Evolutionary conservation across 2,329 filamentous ascomycete genomes (phyloP).

Genomic region (Acrodontium crateriforme): DNA sequence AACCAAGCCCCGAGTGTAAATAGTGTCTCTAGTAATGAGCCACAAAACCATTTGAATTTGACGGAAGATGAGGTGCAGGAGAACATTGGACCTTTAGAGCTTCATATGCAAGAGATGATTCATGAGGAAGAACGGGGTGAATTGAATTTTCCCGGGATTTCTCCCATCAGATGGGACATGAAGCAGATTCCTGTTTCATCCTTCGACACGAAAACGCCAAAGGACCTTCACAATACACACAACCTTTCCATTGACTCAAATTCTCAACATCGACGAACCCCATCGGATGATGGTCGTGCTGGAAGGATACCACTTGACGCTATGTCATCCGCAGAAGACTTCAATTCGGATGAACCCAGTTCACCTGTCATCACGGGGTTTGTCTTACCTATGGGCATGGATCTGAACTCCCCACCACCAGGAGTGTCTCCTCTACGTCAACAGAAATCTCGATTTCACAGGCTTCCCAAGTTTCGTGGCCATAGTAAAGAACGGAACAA

Average conservation of each 20-base stretch:
- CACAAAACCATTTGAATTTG: no score
- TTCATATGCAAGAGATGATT: conserved; percentile 31
- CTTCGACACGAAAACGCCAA: conserved; percentile 12
- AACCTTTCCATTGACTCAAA: conserved; percentile 5
- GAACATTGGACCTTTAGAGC: conserved; percentile 33
- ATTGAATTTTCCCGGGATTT: no score
- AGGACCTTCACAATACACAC: conserved; percentile 10
- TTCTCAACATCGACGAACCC: conserved; percentile 8
- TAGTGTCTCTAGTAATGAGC: conserved; percentile 17
- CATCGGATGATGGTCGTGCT: conserved; percentile 6
- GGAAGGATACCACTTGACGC: neutral
- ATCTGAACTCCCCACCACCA: conserved; percentile 22
- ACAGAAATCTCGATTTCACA: conserved; percentile 24
- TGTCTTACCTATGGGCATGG: conserved; percentile 21
- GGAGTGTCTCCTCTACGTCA: conserved; percentile 10
- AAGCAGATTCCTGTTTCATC: no score
- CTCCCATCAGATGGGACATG: no score
- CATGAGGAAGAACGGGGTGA: conserved; percentile 28
- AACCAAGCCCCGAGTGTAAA: conserved; percentile 13
- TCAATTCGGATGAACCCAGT: neutral
- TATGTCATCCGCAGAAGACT: neutral
- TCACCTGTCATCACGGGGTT: conserved; percentile 6
- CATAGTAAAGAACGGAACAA: conserved; percentile 21
- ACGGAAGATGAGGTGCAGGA: no score
- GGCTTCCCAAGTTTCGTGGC: conserved; percentile 28